Evolutionary conservation across 1,139 yeast genomes (phyloP).

Genomic region (Saccharomyces hybrid): DNA sequence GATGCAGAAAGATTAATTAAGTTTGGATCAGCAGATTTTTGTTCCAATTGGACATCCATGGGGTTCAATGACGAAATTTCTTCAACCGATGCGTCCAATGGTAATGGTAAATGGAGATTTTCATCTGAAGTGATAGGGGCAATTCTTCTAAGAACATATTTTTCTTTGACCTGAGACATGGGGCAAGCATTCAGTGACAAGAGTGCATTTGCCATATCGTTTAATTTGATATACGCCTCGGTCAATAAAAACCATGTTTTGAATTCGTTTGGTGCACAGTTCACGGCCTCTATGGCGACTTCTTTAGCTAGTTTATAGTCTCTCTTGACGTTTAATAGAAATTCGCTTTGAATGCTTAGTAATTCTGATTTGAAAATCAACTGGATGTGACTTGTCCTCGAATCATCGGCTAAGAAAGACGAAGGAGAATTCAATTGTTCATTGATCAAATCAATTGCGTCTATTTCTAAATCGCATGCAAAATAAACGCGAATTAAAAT

Average conservation of each 20-base stretch:
- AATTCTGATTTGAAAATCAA: constrained; percentile 28
- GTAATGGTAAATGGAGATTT: constrained; percentile 68
- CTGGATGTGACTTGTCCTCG: constrained; percentile 21
- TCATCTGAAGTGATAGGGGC: constrained; percentile 31
- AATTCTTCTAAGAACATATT: constrained; percentile 47
- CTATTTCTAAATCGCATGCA: constrained; percentile 65
- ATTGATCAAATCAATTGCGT: constrained; percentile 63
- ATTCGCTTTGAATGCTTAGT: constrained; percentile 56
- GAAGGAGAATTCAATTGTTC: constrained; percentile 39
- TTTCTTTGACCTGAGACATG: constrained; percentile 77
- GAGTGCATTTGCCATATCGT: constrained; percentile 79
- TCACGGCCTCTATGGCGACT: constrained; percentile 74
- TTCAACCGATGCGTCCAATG: constrained; percentile 62
- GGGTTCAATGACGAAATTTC: constrained; percentile 47
- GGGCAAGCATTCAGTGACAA: constrained; percentile 89
- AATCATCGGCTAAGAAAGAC: constrained; percentile 40
- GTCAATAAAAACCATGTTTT: constrained; percentile 83
- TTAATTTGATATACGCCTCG: constrained; percentile 62
- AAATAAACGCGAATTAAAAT: constrained; percentile 46
- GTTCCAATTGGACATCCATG: constrained; percentile 52
- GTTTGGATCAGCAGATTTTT: constrained; percentile 56
- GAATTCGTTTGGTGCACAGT: constrained; percentile 87
- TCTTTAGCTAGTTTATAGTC: constrained; percentile 69
- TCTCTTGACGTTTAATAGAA: constrained; percentile 54
- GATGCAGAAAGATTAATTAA: constrained; percentile 78